Conservation (phyloP, 108 stramenopile genomes). For the Pseudonitzschia multiseries region DNA sequence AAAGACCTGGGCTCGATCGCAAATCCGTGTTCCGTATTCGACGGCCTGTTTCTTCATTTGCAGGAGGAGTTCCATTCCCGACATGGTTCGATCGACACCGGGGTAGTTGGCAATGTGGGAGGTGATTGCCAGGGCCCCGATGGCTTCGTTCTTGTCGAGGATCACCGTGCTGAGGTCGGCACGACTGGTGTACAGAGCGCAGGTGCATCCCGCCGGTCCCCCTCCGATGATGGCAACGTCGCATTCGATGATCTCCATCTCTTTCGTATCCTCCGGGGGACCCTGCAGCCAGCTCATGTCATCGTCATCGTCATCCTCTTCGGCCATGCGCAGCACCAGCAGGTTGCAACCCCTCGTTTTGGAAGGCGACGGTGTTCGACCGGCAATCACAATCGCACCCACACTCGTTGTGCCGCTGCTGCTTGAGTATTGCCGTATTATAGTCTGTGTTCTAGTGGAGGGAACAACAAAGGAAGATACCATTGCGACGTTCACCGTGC, state of each 20-base stretch:
- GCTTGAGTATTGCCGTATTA: slow-evolving; percentile 6
- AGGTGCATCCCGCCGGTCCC: slow-evolving; percentile 65
- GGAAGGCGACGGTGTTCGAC: too few relatives aligned
- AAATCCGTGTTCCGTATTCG: slow-evolving; percentile 37
- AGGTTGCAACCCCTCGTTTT: too few relatives aligned
- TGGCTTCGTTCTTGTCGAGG: slow-evolving; percentile 48
- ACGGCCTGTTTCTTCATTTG: slow-evolving; percentile 49
- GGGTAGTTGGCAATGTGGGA: slow-evolving; percentile 57
- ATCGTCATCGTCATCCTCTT: slow-evolving; percentile 10
- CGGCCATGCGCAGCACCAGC: not conserved
- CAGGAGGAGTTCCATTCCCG: slow-evolving; percentile 45
- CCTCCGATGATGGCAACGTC: slow-evolving; percentile 68
- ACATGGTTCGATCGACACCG: slow-evolving; percentile 34
- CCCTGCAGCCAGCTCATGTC: slow-evolving; percentile 6
- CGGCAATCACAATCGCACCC: too few relatives aligned
- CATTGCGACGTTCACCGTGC: not conserved
- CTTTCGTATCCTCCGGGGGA: not conserved
- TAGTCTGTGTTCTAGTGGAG: not conserved
- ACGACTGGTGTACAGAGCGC: slow-evolving; percentile 55
- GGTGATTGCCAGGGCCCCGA: slow-evolving; percentile 47
- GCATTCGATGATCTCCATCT: slow-evolving; percentile 46
- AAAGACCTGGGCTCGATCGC: slow-evolving; percentile 33
- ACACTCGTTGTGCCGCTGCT: not conserved
- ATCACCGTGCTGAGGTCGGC: slow-evolving; percentile 51
- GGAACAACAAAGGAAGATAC: slow-evolving; percentile 7